Evolutionary conservation across 129 eudicot genomes (phyloP), one percentile per base, ranked within the genome.

Genomic region (Ambrosia trifida): DNA sequence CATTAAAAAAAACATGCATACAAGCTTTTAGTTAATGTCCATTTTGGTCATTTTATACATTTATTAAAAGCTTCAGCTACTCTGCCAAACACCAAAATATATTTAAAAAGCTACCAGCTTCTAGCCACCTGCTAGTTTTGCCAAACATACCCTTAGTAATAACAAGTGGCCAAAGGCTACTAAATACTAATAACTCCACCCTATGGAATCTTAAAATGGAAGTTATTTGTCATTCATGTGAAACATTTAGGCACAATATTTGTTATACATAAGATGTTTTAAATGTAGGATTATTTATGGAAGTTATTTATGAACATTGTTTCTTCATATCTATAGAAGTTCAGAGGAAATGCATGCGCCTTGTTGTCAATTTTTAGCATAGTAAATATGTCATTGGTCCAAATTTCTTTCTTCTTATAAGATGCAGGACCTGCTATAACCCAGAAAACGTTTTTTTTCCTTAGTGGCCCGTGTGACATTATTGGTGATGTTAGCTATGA

Each of bases 381-480:
- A 63, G 47, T 47, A 49, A 4, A 38, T 3, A 45, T n/a, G 36
- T 24, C 51, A 40, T 51, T 50, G 51, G 38, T 64, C 33, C 30
- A 73, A 19, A 36, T 41, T 63, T 58, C 35, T 59, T 13, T 56
- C 2, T 54, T 56, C 11, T 19, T 64, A 51, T 47, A 11, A 17
- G 31, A 62, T 66, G 56, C 65, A 59, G 19, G 59, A 30, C 50
- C 0, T 77, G 38, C 52, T 72, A 72, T 79, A 68, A 68, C 69
- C 66, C 11, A 18, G 16, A 68, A n/a, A 12, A 8, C 69, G 16
- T n/a, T n/a, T 40, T 62, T 56, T 60, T 54, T 45, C 56, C 56
- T 45, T 63, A 95, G 99, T 75, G 90, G 90, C 68, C 89, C 96
- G 33, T 95, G 99, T 81, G 99, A 95, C 72, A 86, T 95, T 76